phyloP scores from a whole-genome alignment of 2,329 filamentous ascomycete species.

The Alternaria brassicae region DNA sequence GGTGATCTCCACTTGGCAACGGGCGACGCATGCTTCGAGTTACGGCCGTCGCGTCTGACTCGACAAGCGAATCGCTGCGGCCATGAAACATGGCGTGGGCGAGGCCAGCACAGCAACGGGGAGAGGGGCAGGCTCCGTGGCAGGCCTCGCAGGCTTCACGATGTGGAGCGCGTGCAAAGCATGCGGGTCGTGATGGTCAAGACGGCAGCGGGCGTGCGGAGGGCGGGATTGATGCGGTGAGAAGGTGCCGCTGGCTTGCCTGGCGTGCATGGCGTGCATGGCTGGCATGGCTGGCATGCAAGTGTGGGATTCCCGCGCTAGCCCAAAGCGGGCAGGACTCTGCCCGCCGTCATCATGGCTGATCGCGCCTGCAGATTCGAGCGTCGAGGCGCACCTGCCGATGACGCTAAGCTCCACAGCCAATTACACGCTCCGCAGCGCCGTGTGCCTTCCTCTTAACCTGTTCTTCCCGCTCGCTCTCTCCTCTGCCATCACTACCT shows the following conservation, averaged over 20 bases:
- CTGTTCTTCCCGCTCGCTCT: slow-evolving; percentile 37
- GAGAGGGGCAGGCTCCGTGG: slow-evolving; percentile 15
- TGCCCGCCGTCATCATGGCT: slow-evolving; percentile 16
- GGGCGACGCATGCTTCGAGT: slow-evolving; percentile 23
- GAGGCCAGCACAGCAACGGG: slow-evolving; percentile 4
- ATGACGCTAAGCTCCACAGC: slow-evolving; percentile 27
- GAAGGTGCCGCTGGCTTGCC: slow-evolving; percentile 19
- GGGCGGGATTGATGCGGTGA: slow-evolving; percentile 26
- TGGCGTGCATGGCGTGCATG: no score
- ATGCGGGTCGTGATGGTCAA: slow-evolving; percentile 15
- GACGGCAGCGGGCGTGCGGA: slow-evolving; percentile 15
- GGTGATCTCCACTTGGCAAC: slow-evolving; percentile 41
- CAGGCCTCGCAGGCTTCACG: background rate
- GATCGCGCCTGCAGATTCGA: slow-evolving; percentile 29
- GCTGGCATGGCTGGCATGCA: slow-evolving; percentile 18
- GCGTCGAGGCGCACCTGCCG: slow-evolving; percentile 23
- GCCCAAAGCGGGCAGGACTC: slow-evolving; percentile 1
- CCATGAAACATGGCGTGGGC: slow-evolving; percentile 27
- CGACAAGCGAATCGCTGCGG: slow-evolving; percentile 21
- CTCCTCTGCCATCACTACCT: slow-evolving; percentile 35
- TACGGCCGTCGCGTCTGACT: slow-evolving; percentile 23
- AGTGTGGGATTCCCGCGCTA: slow-evolving; percentile 15
- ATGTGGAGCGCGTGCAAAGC: slow-evolving; percentile 8
- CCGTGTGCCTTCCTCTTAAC: slow-evolving; percentile 32
- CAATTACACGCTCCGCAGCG: slow-evolving; percentile 27